Conservation (phyloP, 225 moss, liverwort and hornwort genomes). For the Marchantia paleacea region DNA sequence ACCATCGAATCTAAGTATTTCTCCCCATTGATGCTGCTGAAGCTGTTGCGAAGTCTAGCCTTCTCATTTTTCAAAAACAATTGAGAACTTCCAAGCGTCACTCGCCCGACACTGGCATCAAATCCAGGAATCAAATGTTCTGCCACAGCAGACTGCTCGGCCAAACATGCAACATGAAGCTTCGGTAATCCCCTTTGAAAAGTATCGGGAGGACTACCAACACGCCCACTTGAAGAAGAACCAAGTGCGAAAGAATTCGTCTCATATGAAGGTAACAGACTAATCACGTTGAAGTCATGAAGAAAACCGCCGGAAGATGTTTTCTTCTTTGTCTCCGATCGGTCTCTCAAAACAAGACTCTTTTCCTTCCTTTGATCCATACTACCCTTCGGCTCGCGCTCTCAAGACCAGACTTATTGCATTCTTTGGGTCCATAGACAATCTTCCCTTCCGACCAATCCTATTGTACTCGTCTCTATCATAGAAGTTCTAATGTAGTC, state of each 20-base stretch:
- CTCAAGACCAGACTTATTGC: background rate
- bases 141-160: background rate
- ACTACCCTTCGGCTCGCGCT: background rate
- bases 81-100: background rate
- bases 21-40: constrained; percentile 1
- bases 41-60: background rate
- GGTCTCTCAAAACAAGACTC: background rate
- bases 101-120: constrained; percentile 1
- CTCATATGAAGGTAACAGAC: background rate
- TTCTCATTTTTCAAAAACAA: constrained; percentile 4
- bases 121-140: constrained; percentile 16
- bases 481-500: background rate
- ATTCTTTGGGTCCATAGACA: background rate
- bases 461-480: background rate
- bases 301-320: background rate
- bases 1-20: constrained; percentile 15
- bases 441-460: background rate
- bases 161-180: background rate
- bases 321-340: background rate
- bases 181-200: background rate
- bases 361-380: background rate
- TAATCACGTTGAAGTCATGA: constrained; percentile 7
- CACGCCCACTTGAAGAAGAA: background rate
- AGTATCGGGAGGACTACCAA: background rate
- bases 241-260: too few relatives aligned